Percentiles rank a stretch among this genome's conserved stretches.
Conservation (phyloP, 331 rosid genomes). For the Acacia pycnantha region DNA sequence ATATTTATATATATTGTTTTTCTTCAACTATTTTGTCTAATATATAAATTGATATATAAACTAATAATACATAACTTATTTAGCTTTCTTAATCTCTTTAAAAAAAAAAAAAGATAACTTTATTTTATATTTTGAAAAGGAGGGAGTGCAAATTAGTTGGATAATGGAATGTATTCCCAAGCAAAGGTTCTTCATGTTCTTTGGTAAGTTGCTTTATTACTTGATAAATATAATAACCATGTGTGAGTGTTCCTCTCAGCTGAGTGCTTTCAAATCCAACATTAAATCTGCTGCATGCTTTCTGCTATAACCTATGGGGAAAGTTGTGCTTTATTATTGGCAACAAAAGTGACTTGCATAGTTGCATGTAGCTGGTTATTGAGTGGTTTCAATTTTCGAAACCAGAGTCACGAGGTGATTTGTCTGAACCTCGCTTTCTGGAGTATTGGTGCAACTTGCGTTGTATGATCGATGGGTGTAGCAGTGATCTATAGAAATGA, state of each 20-base stretch:
- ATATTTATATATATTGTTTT: too few relatives aligned
- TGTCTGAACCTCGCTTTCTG: conserved; percentile 39
- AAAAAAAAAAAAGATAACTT: too few relatives aligned
- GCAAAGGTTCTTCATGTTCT: conserved; percentile 29
- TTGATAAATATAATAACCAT: conserved; percentile 6
- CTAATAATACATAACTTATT: too few relatives aligned
- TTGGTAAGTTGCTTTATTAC: conserved; percentile 24
- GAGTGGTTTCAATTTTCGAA: conserved; percentile 33
- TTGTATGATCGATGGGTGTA: conserved; percentile 20
- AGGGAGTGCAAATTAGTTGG: not conserved
- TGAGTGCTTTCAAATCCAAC: conserved; percentile 31
- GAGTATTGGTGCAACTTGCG: conserved; percentile 33
- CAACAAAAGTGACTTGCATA: conserved; percentile 27
- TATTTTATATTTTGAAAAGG: too few relatives aligned
- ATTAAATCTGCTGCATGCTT: conserved; percentile 37
- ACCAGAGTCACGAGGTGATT: conserved; percentile 29
- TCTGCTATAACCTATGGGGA: conserved; percentile 39
- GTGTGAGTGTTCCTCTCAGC: conserved; percentile 17
- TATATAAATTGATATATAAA: too few relatives aligned
- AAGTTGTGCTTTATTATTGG: conserved; percentile 33
- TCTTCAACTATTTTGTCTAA: too few relatives aligned
- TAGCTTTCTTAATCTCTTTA: too few relatives aligned
- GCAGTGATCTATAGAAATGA: conserved; percentile 18
- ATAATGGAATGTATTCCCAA: conserved; percentile 21
- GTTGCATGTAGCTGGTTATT: conserved; percentile 31